Evolutionary conservation across 331 rosid species (phyloP).

Genomic region (Pyrus hybrid): DNA sequence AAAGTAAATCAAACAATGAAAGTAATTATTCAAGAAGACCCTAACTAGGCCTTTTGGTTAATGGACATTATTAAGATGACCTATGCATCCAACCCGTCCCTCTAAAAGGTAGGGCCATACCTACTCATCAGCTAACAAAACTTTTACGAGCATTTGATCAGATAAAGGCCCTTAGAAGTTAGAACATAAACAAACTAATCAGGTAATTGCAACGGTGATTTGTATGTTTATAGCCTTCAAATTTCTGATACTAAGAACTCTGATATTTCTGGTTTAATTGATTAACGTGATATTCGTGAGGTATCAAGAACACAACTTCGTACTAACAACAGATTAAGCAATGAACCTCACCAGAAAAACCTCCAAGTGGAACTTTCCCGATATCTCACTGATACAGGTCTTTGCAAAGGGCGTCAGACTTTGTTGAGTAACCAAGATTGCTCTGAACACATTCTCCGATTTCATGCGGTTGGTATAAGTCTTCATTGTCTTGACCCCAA

Average conservation of each 20-base stretch:
- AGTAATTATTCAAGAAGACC: not conserved
- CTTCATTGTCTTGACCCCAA: constrained; percentile 59
- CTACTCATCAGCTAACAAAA: not conserved
- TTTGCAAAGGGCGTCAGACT: constrained; percentile 49
- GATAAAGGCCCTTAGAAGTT: not conserved
- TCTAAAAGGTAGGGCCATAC: not conserved
- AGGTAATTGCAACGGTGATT: not conserved
- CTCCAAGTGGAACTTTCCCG: constrained; percentile 53
- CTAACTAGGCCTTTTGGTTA: not conserved
- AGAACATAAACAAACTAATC: not conserved
- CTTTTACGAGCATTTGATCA: not conserved
- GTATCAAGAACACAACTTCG: not conserved
- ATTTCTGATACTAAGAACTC: not conserved
- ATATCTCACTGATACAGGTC: constrained; percentile 34
- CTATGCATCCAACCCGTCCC: not conserved
- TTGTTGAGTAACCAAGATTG: constrained; percentile 52
- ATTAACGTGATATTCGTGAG: not conserved
- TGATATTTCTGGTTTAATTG: not conserved
- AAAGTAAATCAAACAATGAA: not conserved
- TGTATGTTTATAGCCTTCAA: not conserved
- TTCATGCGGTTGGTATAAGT: constrained; percentile 55
- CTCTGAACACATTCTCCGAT: constrained; percentile 43
- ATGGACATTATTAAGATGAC: not conserved
- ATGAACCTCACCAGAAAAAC: constrained; percentile 54
- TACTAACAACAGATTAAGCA: not conserved